Conservation (phyloP, 83 land plant genomes). For the Picea mariana region DNA sequence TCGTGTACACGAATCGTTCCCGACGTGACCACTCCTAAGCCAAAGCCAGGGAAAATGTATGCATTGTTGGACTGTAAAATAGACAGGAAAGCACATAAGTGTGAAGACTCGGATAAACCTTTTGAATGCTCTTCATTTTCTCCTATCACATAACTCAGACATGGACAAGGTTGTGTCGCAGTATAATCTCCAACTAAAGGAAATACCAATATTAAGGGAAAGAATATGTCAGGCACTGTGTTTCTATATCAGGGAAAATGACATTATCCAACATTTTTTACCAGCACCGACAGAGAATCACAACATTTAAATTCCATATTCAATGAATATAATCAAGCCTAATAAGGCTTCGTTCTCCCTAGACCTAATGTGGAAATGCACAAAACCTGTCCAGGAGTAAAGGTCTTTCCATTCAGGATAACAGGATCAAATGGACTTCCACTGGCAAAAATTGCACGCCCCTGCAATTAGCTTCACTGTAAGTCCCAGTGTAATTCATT, state of each 20-base stretch:
- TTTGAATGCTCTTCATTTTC: background rate
- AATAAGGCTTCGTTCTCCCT: background rate
- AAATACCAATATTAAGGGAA: too few species aligned
- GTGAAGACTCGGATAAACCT: background rate
- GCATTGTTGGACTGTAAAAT: conserved; percentile 43
- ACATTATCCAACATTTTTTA: background rate
- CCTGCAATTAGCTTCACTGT: conserved; percentile 38
- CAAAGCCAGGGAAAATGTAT: conserved; percentile 55
- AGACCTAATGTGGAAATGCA: background rate
- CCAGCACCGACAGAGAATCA: background rate
- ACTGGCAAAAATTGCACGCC: conserved; percentile 90
- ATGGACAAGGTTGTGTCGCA: background rate
- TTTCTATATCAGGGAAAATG: background rate
- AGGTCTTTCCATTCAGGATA: conserved; percentile 62
- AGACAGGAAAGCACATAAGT: background rate
- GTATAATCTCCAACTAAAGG: too few species aligned
- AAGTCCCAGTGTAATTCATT: background rate
- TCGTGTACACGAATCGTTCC: conserved; percentile 43
- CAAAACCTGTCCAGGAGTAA: conserved; percentile 77
- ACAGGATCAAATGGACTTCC: conserved; percentile 99
- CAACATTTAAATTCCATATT: background rate
- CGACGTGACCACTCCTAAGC: conserved; percentile 40
- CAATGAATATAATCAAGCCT: background rate
- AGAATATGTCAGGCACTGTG: background rate
- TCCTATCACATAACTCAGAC: conserved; percentile 10